Conservation (phyloP, 177 flowering plant species). For the Telopea speciosissima region DNA sequence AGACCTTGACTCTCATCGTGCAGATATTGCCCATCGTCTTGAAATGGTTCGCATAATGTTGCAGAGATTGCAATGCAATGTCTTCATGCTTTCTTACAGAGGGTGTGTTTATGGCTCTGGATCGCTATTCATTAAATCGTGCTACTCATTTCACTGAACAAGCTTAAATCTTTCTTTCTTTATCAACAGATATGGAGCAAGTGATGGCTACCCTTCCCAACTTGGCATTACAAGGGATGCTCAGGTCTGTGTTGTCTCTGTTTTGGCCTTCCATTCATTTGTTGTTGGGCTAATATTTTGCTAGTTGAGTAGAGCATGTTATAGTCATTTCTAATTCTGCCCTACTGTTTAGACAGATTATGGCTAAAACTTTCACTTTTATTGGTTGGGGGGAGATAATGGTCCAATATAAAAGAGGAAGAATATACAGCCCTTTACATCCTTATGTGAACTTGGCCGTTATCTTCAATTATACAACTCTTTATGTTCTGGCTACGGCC, state of each 20-base stretch:
- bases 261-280: background rate
- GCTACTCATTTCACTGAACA: background rate
- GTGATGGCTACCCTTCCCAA: conserved; percentile 97
- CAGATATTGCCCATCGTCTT: conserved; percentile 99
- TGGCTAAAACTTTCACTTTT: conserved; percentile 1
- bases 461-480: no score
- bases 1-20: conserved; percentile 43
- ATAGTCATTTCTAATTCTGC: background rate
- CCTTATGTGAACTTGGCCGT: no score
- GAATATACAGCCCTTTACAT: no score
- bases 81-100: conserved; percentile 97
- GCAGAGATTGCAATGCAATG: conserved; percentile 92
- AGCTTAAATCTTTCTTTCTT: conserved; percentile 4
- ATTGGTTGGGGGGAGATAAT: no score
- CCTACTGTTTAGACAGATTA: background rate
- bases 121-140: background rate
- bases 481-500: no score
- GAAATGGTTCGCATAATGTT: conserved; percentile 94
- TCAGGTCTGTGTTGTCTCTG: conserved; percentile 47
- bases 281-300: no score
- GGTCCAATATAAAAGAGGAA: no score
- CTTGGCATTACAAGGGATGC: conserved; percentile 88
- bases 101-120: conserved; percentile 54
- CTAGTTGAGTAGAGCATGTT: background rate
- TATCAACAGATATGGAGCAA: conserved; percentile 76